Evolutionary conservation across 352 stramenopile genomes (phyloP).

Genomic region (Phytopythium oedochilum): DNA sequence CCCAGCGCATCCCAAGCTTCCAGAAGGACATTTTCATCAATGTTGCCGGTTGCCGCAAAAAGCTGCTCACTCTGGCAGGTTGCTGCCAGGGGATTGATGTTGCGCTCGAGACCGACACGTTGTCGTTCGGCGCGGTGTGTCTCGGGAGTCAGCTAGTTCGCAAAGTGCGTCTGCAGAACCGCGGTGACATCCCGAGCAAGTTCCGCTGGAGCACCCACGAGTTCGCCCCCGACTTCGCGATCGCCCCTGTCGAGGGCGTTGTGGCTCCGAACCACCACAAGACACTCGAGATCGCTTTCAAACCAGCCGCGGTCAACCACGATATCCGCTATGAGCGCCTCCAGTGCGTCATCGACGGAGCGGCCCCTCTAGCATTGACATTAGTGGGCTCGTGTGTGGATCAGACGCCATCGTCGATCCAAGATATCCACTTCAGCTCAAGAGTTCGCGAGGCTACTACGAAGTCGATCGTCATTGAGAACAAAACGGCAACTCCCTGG

Average conservation of each 20-base stretch:
- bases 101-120: constrained; percentile 79
- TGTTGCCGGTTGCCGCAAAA: constrained; percentile 61
- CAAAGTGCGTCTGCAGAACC: constrained; percentile 88
- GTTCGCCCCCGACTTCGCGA: constrained; percentile 79
- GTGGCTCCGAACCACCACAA: constrained; percentile 84
- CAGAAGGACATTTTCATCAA: constrained; percentile 58
- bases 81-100: constrained; percentile 91
- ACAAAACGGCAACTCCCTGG: constrained; percentile 78
- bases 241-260: constrained; percentile 77
- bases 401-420: constrained; percentile 83
- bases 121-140: constrained; percentile 90
- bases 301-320: constrained; percentile 61
- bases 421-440: constrained; percentile 83
- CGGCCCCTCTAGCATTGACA: constrained; percentile 55
- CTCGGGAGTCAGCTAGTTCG: constrained; percentile 80
- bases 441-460: constrained; percentile 61
- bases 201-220: constrained; percentile 82
- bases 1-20: constrained; percentile 56
- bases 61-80: constrained; percentile 78
- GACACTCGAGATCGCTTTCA: constrained; percentile 89
- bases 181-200: constrained; percentile 84
- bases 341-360: constrained; percentile 58
- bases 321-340: constrained; percentile 89
- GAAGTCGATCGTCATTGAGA: constrained; percentile 74
- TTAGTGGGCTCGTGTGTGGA: constrained; percentile 84